These are phyloP conservation scores for Gamsiella multidivaricata DNA, from an alignment of 192 early-diverging fungal genomes.

Conservation along the genomic window DNA sequence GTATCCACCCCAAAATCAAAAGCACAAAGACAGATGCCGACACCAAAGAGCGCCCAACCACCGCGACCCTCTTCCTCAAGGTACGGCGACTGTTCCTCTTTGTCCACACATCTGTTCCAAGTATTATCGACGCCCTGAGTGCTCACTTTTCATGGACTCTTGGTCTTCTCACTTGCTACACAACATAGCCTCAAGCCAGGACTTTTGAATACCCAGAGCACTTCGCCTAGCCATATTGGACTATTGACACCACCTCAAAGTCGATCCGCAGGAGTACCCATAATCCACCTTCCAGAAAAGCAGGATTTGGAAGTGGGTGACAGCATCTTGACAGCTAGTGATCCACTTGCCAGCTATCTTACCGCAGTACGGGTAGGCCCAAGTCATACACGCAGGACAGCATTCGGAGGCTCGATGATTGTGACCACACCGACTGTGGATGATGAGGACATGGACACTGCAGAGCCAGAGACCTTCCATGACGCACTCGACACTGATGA, in stretches of 20 bases:
- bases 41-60: not conserved
- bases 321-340: conserved; percentile 2
- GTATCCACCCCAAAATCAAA: not conserved
- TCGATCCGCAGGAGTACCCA: not conserved
- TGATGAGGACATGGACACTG: conserved; percentile 3
- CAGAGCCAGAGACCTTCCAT: conserved; percentile 25
- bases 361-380: not conserved
- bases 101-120: not conserved
- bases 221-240: not conserved
- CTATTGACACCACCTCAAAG: conserved; percentile 5
- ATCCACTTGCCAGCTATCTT: conserved; percentile 31
- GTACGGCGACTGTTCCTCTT: not conserved
- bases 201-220: not conserved
- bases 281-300: not conserved
- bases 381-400: not conserved
- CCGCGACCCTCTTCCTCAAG: not conserved
- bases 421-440: not conserved
- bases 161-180: not conserved
- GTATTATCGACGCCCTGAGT: not conserved
- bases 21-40: not conserved
- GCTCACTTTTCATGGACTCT: not conserved
- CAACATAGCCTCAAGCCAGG: no score
- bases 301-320: not conserved
- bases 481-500: conserved; percentile 14
- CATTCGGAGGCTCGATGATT: not conserved